phyloP scores from a whole-genome alignment of 352 stramenopile genomes.

The Pythium coloratum region DNA sequence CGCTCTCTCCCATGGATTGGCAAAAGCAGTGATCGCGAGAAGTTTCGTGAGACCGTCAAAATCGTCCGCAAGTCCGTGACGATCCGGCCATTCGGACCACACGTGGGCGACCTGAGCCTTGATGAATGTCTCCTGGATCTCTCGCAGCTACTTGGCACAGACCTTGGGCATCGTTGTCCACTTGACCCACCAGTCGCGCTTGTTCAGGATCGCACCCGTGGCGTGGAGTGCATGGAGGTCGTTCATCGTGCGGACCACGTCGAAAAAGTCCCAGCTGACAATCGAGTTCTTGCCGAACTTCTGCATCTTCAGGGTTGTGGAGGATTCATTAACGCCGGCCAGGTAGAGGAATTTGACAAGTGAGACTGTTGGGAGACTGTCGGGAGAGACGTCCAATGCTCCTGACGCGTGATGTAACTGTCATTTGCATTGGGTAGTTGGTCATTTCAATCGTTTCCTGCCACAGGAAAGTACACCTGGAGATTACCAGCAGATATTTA shows the following conservation, averaged over 20 bases:
- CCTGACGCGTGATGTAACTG: too few relatives aligned
- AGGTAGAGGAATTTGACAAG: too few relatives aligned
- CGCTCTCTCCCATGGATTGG: background rate
- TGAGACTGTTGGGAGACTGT: too few relatives aligned
- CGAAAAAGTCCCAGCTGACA: too few relatives aligned
- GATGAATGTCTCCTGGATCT: slow-evolving; percentile 22
- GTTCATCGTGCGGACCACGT: background rate
- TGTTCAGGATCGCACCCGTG: slow-evolving; percentile 26
- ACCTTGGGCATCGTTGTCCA: slow-evolving; percentile 20
- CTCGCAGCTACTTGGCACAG: slow-evolving; percentile 25
- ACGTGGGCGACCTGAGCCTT: slow-evolving; percentile 6
- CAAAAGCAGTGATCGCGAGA: background rate
- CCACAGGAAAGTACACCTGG: too few relatives aligned
- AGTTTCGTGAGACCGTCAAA: background rate
- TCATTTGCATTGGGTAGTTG: too few relatives aligned
- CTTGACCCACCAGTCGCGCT: slow-evolving; percentile 22
- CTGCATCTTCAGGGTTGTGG: too few relatives aligned
- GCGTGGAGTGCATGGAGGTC: slow-evolving; percentile 33
- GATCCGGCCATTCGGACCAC: slow-evolving; percentile 2
- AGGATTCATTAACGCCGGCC: too few relatives aligned
- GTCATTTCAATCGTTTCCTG: too few relatives aligned
- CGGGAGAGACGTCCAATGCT: too few relatives aligned
- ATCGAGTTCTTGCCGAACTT: too few relatives aligned
- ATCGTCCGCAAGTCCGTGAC: background rate
- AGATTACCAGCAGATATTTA: too few relatives aligned